phyloP scores from a whole-genome alignment of 1,284 basidiomycete species.

The Heterobasidion parviporum region DNA sequence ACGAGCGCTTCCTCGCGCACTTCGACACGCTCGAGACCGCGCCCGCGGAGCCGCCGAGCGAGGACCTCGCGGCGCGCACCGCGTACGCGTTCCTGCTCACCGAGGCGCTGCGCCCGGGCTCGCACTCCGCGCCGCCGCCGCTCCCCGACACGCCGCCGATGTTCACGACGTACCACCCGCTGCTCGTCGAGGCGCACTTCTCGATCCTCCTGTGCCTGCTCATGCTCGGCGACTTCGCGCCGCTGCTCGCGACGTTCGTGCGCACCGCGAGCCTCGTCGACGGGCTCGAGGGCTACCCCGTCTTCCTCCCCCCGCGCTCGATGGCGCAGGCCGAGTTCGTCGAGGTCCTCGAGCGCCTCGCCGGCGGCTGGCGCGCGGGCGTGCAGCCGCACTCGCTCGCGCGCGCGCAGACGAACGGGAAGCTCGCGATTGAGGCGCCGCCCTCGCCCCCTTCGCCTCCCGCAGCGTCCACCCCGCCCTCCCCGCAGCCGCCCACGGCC shows the following conservation, averaged over 20 bases:
- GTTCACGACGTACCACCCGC: slow-evolving; percentile 80
- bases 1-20: slow-evolving; percentile 70
- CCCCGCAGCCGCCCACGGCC: slow-evolving; percentile 2
- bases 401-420: slow-evolving; percentile 22
- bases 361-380: slow-evolving; percentile 58
- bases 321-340: slow-evolving; percentile 82
- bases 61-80: slow-evolving; percentile 44
- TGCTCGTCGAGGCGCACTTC: slow-evolving; percentile 77
- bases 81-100: slow-evolving; percentile 61
- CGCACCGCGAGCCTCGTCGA: slow-evolving; percentile 61
- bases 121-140: slow-evolving; percentile 28
- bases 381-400: slow-evolving; percentile 44
- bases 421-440: slow-evolving; percentile 36
- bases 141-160: slow-evolving; percentile 34
- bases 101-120: slow-evolving; percentile 57
- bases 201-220: slow-evolving; percentile 63
- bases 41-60: slow-evolving; percentile 20
- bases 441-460: slow-evolving; percentile 19
- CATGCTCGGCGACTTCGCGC: slow-evolving; percentile 64
- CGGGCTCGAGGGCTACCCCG: slow-evolving; percentile 74
- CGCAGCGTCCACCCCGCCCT: slow-evolving; percentile 9
- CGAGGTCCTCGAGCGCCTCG: slow-evolving; percentile 70
- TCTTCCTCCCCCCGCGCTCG: slow-evolving; percentile 75
- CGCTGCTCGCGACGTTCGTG: slow-evolving; percentile 52
- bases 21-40: slow-evolving; percentile 62